Percentiles rank a stretch among this genome's conserved stretches.
phyloP scores from a whole-genome alignment of 805 yeast genomes.

The Cyberlindnera meyerae region DNA sequence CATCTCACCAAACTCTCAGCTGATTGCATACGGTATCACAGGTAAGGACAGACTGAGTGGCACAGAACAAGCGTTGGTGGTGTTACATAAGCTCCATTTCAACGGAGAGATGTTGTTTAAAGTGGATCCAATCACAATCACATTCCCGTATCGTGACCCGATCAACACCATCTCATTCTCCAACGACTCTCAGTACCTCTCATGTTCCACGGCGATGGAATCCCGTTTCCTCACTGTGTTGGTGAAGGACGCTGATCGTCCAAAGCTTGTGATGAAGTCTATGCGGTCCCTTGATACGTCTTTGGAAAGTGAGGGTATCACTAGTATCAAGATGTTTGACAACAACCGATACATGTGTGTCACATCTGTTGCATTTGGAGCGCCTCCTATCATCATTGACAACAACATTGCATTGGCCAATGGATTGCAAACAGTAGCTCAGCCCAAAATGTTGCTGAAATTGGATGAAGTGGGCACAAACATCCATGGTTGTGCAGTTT shows the following conservation, averaged over 20 bases:
- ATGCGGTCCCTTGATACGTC: conserved; percentile 57
- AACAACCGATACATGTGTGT: conserved; percentile 53
- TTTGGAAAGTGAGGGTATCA: conserved; percentile 84
- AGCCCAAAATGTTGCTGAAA: conserved; percentile 55
- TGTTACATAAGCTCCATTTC: conserved; percentile 41
- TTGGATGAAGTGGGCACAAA: conserved; percentile 78
- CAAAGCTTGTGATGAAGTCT: conserved; percentile 65
- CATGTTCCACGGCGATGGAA: conserved; percentile 67
- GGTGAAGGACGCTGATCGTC: conserved; percentile 56
- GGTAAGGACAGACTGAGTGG: conserved; percentile 68
- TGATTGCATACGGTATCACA: conserved; percentile 77
- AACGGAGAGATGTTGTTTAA: conserved; percentile 20
- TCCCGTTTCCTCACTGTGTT: conserved; percentile 74
- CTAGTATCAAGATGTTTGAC: conserved; percentile 71
- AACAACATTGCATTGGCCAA: conserved; percentile 47
- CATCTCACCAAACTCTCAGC: conserved; percentile 55
- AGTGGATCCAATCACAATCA: conserved; percentile 62
- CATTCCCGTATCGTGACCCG: conserved; percentile 85
- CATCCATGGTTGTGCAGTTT: conserved; percentile 67
- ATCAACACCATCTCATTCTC: conserved; percentile 72
- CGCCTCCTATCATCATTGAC: conserved; percentile 65
- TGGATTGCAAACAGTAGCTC: conserved; percentile 42
- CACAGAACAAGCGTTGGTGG: conserved; percentile 71
- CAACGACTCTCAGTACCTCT: conserved; percentile 58
- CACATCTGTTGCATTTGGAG: conserved; percentile 56